A percentile compares a stretch with the other conserved stretches of the same genome.
phyloP scores from a whole-genome alignment of 129 eudicot species.

The Flaveria sonorensis region DNA sequence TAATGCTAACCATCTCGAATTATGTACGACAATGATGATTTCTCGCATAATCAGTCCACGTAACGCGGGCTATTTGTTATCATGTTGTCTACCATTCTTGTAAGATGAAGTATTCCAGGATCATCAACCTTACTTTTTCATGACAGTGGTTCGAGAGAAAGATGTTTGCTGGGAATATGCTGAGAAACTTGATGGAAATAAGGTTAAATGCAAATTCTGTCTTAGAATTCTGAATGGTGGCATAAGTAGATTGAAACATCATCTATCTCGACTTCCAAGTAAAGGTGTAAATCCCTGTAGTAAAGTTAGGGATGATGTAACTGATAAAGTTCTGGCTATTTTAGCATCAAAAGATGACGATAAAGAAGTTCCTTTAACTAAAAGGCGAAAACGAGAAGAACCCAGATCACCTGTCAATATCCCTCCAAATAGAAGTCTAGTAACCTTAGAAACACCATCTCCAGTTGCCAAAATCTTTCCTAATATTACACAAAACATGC shows the following conservation, averaged over 20 bases:
- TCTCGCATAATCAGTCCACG: not conserved
- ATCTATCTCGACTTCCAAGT: constrained; percentile 89
- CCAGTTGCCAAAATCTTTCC: constrained; percentile 53
- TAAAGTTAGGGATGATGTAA: constrained; percentile 89
- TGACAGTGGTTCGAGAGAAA: constrained; percentile 89
- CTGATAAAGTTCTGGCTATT: constrained; percentile 68
- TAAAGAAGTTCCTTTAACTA: constrained; percentile 50
- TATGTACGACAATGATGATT: not conserved
- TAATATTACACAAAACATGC: constrained; percentile 28
- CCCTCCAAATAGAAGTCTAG: constrained; percentile 40
- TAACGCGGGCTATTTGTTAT: not conserved
- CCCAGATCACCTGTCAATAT: constrained; percentile 46
- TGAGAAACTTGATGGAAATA: constrained; percentile 89
- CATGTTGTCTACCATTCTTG: not conserved
- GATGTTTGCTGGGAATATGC: constrained; percentile 96
- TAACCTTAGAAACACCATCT: constrained; percentile 46
- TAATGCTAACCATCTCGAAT: not conserved
- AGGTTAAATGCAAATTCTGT: constrained; percentile 94
- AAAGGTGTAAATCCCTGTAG: constrained; percentile 95
- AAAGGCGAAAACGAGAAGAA: constrained; percentile 61
- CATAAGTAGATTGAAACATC: constrained; percentile 89
- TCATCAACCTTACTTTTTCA: constrained; percentile 17
- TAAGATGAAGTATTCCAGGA: not conserved
- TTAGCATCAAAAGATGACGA: constrained; percentile 65
- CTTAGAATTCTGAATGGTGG: constrained; percentile 84